A percentile compares a stretch with the other conserved stretches of the same genome.
phyloP scores from a whole-genome alignment of 2,329 filamentous ascomycete genomes.

The Colletotrichum sp. region DNA sequence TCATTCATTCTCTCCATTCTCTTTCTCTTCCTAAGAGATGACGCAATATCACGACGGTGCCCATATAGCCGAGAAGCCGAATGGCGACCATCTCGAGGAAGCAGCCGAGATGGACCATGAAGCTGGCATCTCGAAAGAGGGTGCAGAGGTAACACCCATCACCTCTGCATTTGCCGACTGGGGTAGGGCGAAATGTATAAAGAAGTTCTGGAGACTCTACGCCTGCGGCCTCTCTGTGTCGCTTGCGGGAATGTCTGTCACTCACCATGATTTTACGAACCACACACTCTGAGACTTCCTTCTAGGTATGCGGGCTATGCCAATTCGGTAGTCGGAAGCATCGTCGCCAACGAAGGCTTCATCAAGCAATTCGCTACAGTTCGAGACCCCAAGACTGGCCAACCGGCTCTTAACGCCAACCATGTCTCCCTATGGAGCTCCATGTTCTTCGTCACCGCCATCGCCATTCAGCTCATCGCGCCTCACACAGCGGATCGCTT shows the following conservation, averaged over 20 bases:
- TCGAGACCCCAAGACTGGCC: not conserved
- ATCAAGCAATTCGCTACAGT: conserved; percentile 6
- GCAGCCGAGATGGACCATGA: not conserved
- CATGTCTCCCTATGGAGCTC: not conserved
- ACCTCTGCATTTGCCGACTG: not conserved
- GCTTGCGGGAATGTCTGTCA: not conserved
- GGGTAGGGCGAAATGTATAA: not conserved
- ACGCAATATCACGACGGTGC: not conserved
- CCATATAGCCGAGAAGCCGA: not conserved
- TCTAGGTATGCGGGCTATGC: not conserved
- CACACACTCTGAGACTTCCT: not conserved
- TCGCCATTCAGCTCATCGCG: not conserved
- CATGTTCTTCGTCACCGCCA: not conserved
- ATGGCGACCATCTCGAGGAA: not conserved
- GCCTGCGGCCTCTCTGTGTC: not conserved
- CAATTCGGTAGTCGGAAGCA: not conserved
- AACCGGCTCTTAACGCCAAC: not conserved
- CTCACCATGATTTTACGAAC: not conserved
- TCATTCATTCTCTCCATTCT: not conserved
- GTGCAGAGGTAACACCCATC: not conserved
- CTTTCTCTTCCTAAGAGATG: not conserved
- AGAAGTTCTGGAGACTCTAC: conserved; percentile 9
- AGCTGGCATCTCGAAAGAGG: not conserved
- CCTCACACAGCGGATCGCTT: not conserved
- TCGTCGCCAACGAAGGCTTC: conserved; percentile 6